phyloP scores from a whole-genome alignment of 495 filamentous ascomycete genomes.

The Ramalina intermedia region DNA sequence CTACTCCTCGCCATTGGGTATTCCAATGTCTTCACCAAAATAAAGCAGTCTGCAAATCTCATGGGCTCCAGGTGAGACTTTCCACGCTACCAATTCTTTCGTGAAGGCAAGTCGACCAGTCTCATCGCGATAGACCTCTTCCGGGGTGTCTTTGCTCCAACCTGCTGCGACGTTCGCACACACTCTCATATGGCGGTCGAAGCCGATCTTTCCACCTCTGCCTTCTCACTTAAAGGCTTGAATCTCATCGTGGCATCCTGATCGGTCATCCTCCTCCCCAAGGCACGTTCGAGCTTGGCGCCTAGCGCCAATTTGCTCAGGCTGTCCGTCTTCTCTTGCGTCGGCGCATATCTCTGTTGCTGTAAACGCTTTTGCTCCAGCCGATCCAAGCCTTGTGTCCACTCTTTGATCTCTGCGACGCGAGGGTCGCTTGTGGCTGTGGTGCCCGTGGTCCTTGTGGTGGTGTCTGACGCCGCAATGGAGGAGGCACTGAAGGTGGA shows the following conservation, averaged over 20 bases:
- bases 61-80: too few relatives aligned
- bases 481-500: slow-evolving; percentile 72
- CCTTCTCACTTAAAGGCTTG: slow-evolving; percentile 33
- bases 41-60: too few relatives aligned
- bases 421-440: slow-evolving; percentile 44
- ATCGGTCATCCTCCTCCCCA: slow-evolving; percentile 73
- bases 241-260: slow-evolving; percentile 82
- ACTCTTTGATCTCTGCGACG: slow-evolving; percentile 60
- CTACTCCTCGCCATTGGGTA: too few relatives aligned
- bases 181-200: slow-evolving; percentile 12
- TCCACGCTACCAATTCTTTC: too few relatives aligned
- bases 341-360: slow-evolving; percentile 73
- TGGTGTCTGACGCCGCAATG: slow-evolving; percentile 46
- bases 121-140: too few relatives aligned
- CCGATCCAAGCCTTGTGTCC: slow-evolving; percentile 70
- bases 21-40: too few relatives aligned
- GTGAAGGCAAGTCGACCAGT: too few relatives aligned
- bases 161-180: too few relatives aligned
- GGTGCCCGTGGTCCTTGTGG: slow-evolving; percentile 40
- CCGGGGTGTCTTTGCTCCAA: too few relatives aligned
- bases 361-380: slow-evolving; percentile 80
- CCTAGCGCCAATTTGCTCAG: slow-evolving; percentile 81
- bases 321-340: slow-evolving; percentile 67
- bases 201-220: slow-evolving; percentile 18
- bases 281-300: slow-evolving; percentile 85